Conservation (phyloP, 2,329 filamentous ascomycete species). For the Scedosporium dehoogii region DNA sequence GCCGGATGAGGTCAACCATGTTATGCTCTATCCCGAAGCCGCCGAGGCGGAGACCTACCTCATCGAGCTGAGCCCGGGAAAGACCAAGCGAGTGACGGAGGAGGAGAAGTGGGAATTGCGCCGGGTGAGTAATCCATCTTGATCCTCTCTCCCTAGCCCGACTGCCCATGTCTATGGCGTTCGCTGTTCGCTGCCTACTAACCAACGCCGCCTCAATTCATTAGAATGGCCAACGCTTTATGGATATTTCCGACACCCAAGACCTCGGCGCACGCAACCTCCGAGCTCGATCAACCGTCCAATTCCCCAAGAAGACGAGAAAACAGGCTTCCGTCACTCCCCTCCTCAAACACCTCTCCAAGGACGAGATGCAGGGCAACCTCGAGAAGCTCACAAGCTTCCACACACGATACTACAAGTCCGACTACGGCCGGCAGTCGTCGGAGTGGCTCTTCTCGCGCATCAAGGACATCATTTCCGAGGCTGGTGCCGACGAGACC, state of each 20-base stretch:
- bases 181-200: background rate
- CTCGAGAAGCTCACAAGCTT: slow-evolving; percentile 71
- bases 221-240: slow-evolving; percentile 77
- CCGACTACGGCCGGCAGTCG: slow-evolving; percentile 68
- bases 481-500: slow-evolving; percentile 57
- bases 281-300: slow-evolving; percentile 22
- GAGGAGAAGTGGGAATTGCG: slow-evolving; percentile 91
- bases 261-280: slow-evolving; percentile 34
- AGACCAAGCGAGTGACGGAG: slow-evolving; percentile 81
- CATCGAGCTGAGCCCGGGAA: slow-evolving; percentile 75
- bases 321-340: slow-evolving; percentile 57
- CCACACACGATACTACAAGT: slow-evolving; percentile 76
- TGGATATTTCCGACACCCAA: slow-evolving; percentile 78
- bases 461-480: slow-evolving; percentile 60
- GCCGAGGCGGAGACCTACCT: slow-evolving; percentile 49
- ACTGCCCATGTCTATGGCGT: too few relatives aligned
- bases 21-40: slow-evolving; percentile 36
- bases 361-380: slow-evolving; percentile 66
- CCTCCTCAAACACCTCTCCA: slow-evolving; percentile 59
- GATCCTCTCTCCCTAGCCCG: background rate
- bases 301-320: slow-evolving; percentile 58
- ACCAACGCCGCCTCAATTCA: background rate
- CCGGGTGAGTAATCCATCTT: slow-evolving; percentile 46
- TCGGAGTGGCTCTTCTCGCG: slow-evolving; percentile 77
- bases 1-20: slow-evolving; percentile 36